Conservation (phyloP, 768 basidiomycete genomes). For the Collybia mongolica region DNA sequence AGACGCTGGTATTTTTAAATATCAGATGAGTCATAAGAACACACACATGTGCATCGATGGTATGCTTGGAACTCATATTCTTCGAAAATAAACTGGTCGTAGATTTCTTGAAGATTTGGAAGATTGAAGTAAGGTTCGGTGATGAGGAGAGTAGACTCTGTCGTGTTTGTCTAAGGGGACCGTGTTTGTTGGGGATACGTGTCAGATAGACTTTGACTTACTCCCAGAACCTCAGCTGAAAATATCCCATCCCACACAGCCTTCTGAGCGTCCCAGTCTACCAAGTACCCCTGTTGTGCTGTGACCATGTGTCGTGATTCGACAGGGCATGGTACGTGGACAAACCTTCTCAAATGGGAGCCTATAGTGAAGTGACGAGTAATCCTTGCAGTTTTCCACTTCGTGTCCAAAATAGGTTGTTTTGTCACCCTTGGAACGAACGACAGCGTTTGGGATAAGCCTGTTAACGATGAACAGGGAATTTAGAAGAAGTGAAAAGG, state of each 20-base stretch:
- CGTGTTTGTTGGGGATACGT: slow-evolving; percentile 1
- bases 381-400: slow-evolving; percentile 72
- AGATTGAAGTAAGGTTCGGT: slow-evolving; percentile 96
- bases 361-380: slow-evolving; percentile 78
- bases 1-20: slow-evolving; percentile 10
- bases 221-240: slow-evolving; percentile 66
- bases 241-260: slow-evolving; percentile 92
- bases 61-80: slow-evolving; percentile 93
- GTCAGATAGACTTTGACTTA: slow-evolving; percentile 26
- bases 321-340: slow-evolving; percentile 11
- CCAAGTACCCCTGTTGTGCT: slow-evolving; percentile 74
- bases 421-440: slow-evolving; percentile 83
- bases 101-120: slow-evolving; percentile 87
- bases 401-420: slow-evolving; percentile 86
- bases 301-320: slow-evolving; percentile 15
- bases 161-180: slow-evolving; percentile 62
- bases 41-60: slow-evolving; percentile 78
- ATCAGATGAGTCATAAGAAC: slow-evolving; percentile 1
- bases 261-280: slow-evolving; percentile 96
- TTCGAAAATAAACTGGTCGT: slow-evolving; percentile 95
- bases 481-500: neutral
- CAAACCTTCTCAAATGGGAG: slow-evolving; percentile 86
- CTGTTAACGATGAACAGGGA: slow-evolving; percentile 31
- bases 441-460: slow-evolving; percentile 77
- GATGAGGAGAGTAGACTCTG: slow-evolving; percentile 72